These are phyloP conservation scores for Tagetes patula DNA, from an alignment of 129 eudicot species.

Conservation along the genomic window DNA sequence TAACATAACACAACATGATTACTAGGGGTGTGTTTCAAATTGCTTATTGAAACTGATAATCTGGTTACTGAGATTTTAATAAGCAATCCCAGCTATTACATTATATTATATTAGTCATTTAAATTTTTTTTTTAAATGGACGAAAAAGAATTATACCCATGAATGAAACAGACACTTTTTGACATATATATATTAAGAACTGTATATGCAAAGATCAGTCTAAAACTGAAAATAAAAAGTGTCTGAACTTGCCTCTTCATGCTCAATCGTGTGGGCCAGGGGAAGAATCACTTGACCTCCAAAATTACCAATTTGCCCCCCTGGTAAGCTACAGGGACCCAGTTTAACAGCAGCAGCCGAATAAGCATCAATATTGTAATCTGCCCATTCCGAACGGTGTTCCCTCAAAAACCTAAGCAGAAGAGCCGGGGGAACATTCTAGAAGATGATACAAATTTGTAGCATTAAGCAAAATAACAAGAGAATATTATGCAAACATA, in stretches of 20 bases:
- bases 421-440: conserved; percentile 43
- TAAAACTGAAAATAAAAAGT: not conserved
- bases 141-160: not conserved
- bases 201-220: not conserved
- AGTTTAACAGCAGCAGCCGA: conserved; percentile 48
- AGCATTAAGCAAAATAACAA: not conserved
- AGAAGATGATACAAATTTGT: conserved; percentile 1
- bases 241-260: conserved; percentile 44
- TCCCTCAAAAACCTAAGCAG: conserved; percentile 46
- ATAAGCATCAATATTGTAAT: conserved; percentile 43
- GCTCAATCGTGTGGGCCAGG: conserved; percentile 52
- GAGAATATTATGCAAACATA: not conserved
- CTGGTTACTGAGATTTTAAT: not conserved
- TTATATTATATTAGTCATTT: not conserved
- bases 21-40: not conserved
- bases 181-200: not conserved
- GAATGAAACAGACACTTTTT: not conserved
- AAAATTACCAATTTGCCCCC: conserved; percentile 37
- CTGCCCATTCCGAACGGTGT: conserved; percentile 57
- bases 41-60: not conserved
- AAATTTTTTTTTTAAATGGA: not conserved
- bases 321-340: conserved; percentile 35
- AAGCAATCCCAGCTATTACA: not conserved
- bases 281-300: conserved; percentile 53
- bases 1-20: not conserved